phyloP scores from a whole-genome alignment of 805 yeast species.

The Saccharomycopsis guyanensis region DNA sequence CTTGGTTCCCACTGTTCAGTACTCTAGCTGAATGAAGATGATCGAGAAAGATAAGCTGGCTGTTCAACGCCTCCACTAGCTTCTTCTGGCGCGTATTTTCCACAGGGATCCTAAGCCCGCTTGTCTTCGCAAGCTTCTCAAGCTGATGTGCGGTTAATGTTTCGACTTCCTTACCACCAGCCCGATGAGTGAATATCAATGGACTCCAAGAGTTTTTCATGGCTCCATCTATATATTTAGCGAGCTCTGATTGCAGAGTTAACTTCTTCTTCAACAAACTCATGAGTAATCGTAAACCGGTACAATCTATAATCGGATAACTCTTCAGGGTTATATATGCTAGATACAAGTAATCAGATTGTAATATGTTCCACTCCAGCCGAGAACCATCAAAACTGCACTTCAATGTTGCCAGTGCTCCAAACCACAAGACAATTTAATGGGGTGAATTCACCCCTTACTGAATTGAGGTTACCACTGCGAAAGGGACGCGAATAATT shows the following conservation, averaged over 20 bases:
- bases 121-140: background rate
- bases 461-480: too few relatives aligned
- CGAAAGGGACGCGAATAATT: too few relatives aligned
- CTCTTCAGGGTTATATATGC: too few relatives aligned
- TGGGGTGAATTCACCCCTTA: too few relatives aligned
- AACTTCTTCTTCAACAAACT: background rate
- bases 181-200: constrained; percentile 1
- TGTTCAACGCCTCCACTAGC: constrained; percentile 12
- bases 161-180: background rate
- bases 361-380: too few relatives aligned
- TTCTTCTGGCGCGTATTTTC: background rate
- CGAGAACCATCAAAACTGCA: too few relatives aligned
- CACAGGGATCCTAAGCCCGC: constrained; percentile 10
- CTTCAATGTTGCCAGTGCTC: too few relatives aligned
- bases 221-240: constrained; percentile 1
- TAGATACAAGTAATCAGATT: too few relatives aligned
- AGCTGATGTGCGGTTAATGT: constrained; percentile 1
- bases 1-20: background rate
- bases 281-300: too few relatives aligned
- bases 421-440: too few relatives aligned
- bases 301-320: too few relatives aligned
- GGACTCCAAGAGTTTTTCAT: constrained; percentile 14
- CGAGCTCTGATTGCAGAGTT: background rate
- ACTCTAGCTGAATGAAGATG: constrained; percentile 9
- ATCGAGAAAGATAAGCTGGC: constrained; percentile 13